Evolutionary conservation across 371 early-diverging fungal genomes (phyloP).

Genomic region (Coemansia sp.): DNA sequence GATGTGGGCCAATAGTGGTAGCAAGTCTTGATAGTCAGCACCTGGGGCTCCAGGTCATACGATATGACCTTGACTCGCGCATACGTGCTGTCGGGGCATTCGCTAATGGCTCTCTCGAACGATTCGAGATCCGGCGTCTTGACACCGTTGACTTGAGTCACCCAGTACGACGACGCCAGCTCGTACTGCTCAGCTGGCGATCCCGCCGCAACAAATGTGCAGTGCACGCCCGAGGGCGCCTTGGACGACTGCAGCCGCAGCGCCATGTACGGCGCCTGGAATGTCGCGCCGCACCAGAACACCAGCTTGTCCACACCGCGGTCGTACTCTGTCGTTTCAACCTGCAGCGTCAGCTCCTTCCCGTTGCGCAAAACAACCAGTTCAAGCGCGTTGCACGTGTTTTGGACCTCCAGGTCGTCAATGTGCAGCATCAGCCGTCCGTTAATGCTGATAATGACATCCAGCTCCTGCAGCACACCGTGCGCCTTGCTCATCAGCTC

Average conservation of each 20-base stretch:
- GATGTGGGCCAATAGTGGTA: slow-evolving; percentile 76
- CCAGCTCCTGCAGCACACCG: slow-evolving; percentile 70
- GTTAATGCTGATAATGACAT: slow-evolving; percentile 74
- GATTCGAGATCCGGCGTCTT: slow-evolving; percentile 52
- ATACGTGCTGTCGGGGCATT: slow-evolving; percentile 53
- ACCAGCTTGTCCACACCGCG: slow-evolving; percentile 55
- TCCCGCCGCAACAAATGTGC: slow-evolving; percentile 61
- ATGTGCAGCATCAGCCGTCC: slow-evolving; percentile 60
- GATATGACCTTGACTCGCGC: slow-evolving; percentile 81
- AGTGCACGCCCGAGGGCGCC: slow-evolving; percentile 72
- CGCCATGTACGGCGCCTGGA: slow-evolving; percentile 77
- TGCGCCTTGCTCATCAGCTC: slow-evolving; percentile 58
- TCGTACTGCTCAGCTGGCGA: slow-evolving; percentile 83
- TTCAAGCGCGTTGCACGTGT: slow-evolving; percentile 18
- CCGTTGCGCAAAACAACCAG: slow-evolving; percentile 61
- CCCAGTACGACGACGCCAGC: slow-evolving; percentile 60
- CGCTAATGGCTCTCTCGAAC: slow-evolving; percentile 39
- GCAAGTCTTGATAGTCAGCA: slow-evolving; percentile 76
- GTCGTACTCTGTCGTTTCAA: slow-evolving; percentile 43
- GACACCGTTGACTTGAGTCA: slow-evolving; percentile 58
- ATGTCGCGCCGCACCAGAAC: slow-evolving; percentile 80
- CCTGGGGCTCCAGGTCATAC: slow-evolving; percentile 77
- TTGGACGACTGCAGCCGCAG: slow-evolving; percentile 72
- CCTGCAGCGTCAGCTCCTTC: slow-evolving; percentile 55
- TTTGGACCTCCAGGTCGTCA: slow-evolving; percentile 31